Conservation (phyloP, 1,284 basidiomycete species). For the Leccinum fallax region DNA sequence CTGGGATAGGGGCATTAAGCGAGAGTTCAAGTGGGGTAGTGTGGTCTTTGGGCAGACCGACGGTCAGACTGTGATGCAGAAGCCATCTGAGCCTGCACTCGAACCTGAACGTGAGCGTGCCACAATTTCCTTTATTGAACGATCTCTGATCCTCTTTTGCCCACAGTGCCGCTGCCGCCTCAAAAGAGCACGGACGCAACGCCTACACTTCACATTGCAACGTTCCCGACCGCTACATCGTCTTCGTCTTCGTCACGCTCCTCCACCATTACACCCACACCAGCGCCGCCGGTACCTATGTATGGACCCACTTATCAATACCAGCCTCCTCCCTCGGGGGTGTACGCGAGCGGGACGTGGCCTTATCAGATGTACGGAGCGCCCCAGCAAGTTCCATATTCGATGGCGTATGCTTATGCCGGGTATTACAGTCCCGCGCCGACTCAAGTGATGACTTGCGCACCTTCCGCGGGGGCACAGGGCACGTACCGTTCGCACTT, state of each 20-base stretch:
- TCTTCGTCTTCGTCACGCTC: constrained; percentile 23
- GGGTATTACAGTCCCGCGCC: constrained; percentile 19
- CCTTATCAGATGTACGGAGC: constrained; percentile 32
- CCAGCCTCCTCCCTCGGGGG: constrained; percentile 20
- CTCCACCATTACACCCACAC: constrained; percentile 23
- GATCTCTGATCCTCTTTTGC: constrained; percentile 8
- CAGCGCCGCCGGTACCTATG: constrained; percentile 18
- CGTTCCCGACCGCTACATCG: constrained; percentile 37
- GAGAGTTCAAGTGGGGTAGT: constrained; percentile 80
- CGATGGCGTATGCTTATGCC: constrained; percentile 22
- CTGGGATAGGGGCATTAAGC: constrained; percentile 70
- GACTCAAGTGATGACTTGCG: constrained; percentile 12
- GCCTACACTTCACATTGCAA: constrained; percentile 35
- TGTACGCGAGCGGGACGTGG: constrained; percentile 36
- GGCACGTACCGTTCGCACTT: constrained; percentile 32
- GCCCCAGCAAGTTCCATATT: constrained; percentile 20
- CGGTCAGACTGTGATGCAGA: constrained; percentile 58
- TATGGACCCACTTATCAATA: constrained; percentile 29
- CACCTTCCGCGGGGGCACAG: constrained; percentile 23
- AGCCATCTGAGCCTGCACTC: constrained; percentile 54
- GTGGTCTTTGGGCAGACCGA: constrained; percentile 69
- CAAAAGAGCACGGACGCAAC: constrained; percentile 13
- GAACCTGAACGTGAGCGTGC: constrained; percentile 35
- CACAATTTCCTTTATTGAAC: background rate
- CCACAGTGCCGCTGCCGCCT: constrained; percentile 18